These are phyloP conservation scores for carrot (Daucus carota) DNA, from an alignment of 129 eudicot genomes.

Conservation along the genomic window DH1_v3.0 NC_030381.2:796501-797000, in stretches of 20 bases:
- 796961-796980: no score
- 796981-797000: no score
- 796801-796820: constrained; percentile 18
- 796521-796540: constrained; percentile 6
- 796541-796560: not conserved
- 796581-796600: not conserved
- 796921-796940: no score
- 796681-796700: not conserved
- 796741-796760: not conserved
- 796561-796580: not conserved
- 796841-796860: no score
- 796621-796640: not conserved
- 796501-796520: constrained; percentile 11
- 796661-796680: no score
- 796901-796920: no score
- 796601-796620: not conserved
- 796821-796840: constrained; percentile 16
- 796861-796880: no score
- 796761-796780: not conserved
- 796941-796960: no score
- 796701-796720: no score
- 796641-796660: not conserved
- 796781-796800: constrained; percentile 3
- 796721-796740: no score
- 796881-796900: no score